Percentiles rank a stretch among this genome's conserved stretches.
phyloP scores from a whole-genome alignment of 1,139 yeast species.

The Lodderomyces parapsilosis region DNA sequence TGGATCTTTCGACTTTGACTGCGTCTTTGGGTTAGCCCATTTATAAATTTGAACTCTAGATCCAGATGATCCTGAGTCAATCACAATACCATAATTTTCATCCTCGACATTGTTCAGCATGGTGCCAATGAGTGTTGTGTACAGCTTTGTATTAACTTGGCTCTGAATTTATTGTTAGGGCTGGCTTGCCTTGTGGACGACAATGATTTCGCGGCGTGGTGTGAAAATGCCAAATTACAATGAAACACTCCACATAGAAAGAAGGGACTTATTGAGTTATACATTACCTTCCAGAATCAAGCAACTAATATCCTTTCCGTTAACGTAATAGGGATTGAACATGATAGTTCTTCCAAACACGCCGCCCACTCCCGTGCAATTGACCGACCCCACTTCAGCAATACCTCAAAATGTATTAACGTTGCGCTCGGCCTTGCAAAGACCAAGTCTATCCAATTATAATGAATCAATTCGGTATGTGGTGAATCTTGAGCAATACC shows the following conservation, averaged over 20 bases:
- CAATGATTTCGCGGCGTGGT: too few relatives aligned
- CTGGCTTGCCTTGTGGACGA: too few relatives aligned
- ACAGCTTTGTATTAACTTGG: too few relatives aligned
- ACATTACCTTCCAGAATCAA: too few relatives aligned
- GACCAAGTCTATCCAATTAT: constrained; percentile 17
- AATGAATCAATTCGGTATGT: constrained; percentile 35
- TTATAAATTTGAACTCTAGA: constrained; percentile 68
- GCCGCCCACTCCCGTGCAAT: constrained; percentile 26
- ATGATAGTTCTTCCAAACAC: constrained; percentile 37
- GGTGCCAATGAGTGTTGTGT: too few relatives aligned
- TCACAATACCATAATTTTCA: constrained; percentile 62
- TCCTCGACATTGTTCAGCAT: background rate
- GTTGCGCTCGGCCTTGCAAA: constrained; percentile 19
- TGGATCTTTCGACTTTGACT: constrained; percentile 21
- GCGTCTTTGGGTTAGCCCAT: constrained; percentile 53
- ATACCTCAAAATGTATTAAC: constrained; percentile 18
- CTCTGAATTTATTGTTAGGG: too few relatives aligned
- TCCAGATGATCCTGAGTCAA: constrained; percentile 84
- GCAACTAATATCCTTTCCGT: too few relatives aligned
- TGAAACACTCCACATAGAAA: too few relatives aligned
- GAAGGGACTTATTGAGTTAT: too few relatives aligned
- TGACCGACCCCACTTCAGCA: constrained; percentile 8
- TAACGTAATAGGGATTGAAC: too few relatives aligned
- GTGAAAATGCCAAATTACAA: too few relatives aligned
- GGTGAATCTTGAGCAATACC: constrained; percentile 32